Evolutionary conservation across 2,329 filamentous ascomycete species (phyloP).

Genomic region (Xylaria sp.): DNA sequence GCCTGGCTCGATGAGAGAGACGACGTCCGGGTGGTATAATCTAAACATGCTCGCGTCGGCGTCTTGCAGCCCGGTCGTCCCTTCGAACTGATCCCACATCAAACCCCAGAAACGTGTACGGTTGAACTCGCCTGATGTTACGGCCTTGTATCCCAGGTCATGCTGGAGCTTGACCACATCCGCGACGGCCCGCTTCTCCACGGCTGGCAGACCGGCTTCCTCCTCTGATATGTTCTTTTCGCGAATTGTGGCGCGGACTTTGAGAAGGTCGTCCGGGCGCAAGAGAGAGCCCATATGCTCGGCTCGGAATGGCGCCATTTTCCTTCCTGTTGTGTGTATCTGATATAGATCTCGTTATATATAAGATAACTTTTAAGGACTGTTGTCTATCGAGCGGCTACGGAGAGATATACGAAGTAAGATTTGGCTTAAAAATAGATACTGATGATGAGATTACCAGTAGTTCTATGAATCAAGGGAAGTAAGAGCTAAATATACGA

Average conservation of each 20-base stretch:
- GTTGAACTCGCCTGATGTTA: conserved; percentile 77
- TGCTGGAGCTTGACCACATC: conserved; percentile 75
- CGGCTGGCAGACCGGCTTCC: conserved; percentile 64
- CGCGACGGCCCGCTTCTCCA: conserved; percentile 73
- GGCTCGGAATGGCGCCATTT: conserved; percentile 69
- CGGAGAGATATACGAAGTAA: background rate
- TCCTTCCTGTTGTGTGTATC: background rate
- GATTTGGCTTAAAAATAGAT: background rate
- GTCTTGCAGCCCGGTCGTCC: conserved; percentile 59
- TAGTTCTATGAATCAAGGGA: background rate
- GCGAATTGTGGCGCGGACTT: conserved; percentile 68
- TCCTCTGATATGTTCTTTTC: conserved; percentile 63
- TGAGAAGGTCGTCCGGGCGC: conserved; percentile 71
- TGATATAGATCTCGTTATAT: background rate
- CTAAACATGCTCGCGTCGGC: conserved; percentile 63
- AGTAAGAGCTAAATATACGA: conserved; percentile 12
- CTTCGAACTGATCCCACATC: conserved; percentile 65
- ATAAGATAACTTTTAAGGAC: background rate
- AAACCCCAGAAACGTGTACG: conserved; percentile 63
- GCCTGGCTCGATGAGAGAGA: conserved; percentile 62
- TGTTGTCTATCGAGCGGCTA: background rate
- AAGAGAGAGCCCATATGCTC: conserved; percentile 81
- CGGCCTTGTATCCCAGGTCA: conserved; percentile 71
- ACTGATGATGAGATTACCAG: background rate
- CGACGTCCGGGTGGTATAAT: conserved; percentile 65